These are phyloP conservation scores for Mollisiaceae sp. DNA, from an alignment of 2,329 filamentous ascomycete species.

Conservation along the genomic window DNA sequence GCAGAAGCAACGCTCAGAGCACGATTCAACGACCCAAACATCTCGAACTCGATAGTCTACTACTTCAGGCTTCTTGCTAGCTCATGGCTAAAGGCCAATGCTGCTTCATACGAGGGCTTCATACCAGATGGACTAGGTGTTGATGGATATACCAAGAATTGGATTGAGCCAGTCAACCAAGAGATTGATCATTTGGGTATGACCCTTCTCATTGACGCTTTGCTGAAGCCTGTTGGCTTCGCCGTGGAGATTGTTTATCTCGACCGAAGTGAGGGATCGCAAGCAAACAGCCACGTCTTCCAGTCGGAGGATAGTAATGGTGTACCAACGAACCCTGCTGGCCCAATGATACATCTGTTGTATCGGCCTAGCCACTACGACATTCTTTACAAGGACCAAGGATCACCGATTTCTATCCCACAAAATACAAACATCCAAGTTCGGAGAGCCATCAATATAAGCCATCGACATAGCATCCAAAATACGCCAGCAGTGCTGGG, in stretches of 20 bases:
- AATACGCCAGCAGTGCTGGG: constrained; percentile 41
- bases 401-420: constrained; percentile 30
- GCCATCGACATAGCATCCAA: constrained; percentile 51
- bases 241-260: constrained; percentile 89
- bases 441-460: constrained; percentile 55
- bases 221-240: constrained; percentile 80
- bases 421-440: constrained; percentile 54
- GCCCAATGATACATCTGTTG: constrained; percentile 60
- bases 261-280: constrained; percentile 78
- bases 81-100: constrained; percentile 80
- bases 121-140: constrained; percentile 64
- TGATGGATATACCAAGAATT: constrained; percentile 69
- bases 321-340: constrained; percentile 44
- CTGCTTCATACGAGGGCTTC: constrained; percentile 73
- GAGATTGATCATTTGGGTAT: constrained; percentile 95
- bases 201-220: constrained; percentile 74
- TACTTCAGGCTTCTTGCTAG: constrained; percentile 83
- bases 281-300: constrained; percentile 65
- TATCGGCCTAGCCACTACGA: constrained; percentile 90
- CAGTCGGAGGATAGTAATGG: constrained; percentile 48
- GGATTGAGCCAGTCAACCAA: constrained; percentile 74
- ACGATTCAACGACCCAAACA: constrained; percentile 76
- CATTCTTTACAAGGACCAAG: constrained; percentile 74
- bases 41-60: constrained; percentile 80
- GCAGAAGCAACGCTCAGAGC: constrained; percentile 59